Conservation (phyloP, 768 basidiomycete genomes). For the Austroboletus festivus region DNA sequence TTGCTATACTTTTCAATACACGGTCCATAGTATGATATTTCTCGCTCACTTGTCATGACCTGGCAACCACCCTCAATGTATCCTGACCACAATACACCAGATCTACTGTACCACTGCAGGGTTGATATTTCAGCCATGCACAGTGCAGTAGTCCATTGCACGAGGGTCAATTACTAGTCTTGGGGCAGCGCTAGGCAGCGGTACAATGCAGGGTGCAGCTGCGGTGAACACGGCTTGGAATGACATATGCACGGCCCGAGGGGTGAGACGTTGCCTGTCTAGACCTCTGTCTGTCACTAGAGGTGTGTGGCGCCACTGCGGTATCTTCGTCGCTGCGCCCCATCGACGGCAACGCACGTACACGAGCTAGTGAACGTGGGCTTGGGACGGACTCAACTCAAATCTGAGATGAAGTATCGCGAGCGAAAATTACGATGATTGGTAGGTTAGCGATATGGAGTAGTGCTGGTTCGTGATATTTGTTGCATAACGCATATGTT, state of each 20-base stretch:
- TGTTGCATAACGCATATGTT: no score
- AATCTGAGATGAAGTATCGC: not conserved
- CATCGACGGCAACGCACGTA: not conserved
- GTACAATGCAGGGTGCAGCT: not conserved
- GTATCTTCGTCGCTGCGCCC: not conserved
- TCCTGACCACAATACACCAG: no score
- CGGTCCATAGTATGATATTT: not conserved
- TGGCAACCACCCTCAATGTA: no score
- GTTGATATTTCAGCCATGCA: no score
- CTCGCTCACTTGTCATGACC: no score
- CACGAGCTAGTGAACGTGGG: not conserved
- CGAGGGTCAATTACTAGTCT: not conserved
- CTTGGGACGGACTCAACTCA: not conserved
- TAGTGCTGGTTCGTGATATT: no score
- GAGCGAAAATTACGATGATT: not conserved
- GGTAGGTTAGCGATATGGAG: not conserved
- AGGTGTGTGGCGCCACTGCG: not conserved
- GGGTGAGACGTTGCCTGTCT: not conserved
- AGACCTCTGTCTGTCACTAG: not conserved
- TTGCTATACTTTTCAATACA: no score
- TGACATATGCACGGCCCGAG: not conserved
- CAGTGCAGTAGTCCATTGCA: not conserved
- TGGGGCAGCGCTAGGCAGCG: not conserved
- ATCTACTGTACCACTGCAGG: no score
- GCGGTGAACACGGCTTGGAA: not conserved